A percentile compares a stretch with the other conserved stretches of the same genome.
Conservation (phyloP, 148 eudicot species). For the Arctostaphylos glauca region DNA sequence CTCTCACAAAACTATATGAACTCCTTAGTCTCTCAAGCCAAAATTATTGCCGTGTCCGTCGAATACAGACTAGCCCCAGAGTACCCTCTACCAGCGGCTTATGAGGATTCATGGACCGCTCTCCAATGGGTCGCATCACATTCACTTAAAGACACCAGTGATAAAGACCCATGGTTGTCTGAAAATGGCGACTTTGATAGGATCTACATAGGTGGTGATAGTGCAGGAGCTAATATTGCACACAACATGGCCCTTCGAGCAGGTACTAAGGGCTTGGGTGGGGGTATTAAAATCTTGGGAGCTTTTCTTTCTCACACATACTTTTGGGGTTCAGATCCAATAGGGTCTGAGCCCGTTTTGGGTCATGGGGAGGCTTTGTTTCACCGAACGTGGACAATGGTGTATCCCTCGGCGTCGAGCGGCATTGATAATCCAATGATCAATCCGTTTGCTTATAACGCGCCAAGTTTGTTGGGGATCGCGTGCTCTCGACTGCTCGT, state of each 20-base stretch:
- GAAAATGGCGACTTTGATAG: conserved; percentile 32
- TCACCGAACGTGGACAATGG: conserved; percentile 42
- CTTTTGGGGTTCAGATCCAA: conserved; percentile 29
- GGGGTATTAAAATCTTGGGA: conserved; percentile 22
- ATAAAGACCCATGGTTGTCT: conserved; percentile 44
- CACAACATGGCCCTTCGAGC: conserved; percentile 51
- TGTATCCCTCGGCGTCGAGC: conserved; percentile 26
- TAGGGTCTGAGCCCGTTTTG: conserved; percentile 20
- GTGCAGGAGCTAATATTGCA: conserved; percentile 58
- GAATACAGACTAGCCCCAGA: conserved; percentile 67
- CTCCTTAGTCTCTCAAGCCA: conserved; percentile 27
- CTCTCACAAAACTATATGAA: conserved; percentile 31
- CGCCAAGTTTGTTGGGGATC: conserved; percentile 26
- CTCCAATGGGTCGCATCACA: conserved; percentile 52
- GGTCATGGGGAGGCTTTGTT: conserved; percentile 1
- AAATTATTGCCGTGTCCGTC: conserved; percentile 34
- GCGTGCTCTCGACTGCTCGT: conserved; percentile 42
- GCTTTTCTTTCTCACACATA: conserved; percentile 26
- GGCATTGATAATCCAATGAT: conserved; percentile 39
- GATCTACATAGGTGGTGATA: conserved; percentile 49
- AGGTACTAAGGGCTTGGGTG: conserved; percentile 15
- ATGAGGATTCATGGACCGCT: conserved; percentile 55
- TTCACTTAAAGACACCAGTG: background rate
- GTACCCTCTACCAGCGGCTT: conserved; percentile 41
- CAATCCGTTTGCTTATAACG: conserved; percentile 38